phyloP scores from a whole-genome alignment of 306 rosid species.

The Luffa acutangula region DNA sequence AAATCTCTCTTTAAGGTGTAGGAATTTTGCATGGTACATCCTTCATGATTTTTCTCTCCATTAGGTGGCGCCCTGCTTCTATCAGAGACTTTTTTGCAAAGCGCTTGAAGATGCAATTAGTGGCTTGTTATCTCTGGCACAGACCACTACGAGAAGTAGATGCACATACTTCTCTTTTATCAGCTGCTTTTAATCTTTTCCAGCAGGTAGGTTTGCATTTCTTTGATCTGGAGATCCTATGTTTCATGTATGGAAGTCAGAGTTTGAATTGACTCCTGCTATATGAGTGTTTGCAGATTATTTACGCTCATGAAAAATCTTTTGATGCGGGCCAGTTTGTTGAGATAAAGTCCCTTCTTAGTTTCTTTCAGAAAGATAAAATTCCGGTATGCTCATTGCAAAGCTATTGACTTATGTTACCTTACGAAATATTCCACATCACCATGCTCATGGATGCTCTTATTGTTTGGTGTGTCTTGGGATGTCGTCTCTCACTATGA shows the following conservation, averaged over 20 bases:
- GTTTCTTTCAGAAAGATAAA: constrained; percentile 21
- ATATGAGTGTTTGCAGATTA: constrained; percentile 34
- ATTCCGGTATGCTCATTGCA: constrained; percentile 25
- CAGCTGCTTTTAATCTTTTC: constrained; percentile 57
- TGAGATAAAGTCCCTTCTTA: constrained; percentile 32
- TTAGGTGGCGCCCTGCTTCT: constrained; percentile 41
- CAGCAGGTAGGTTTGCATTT: constrained; percentile 43
- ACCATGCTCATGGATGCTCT: neutral
- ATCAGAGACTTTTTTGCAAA: constrained; percentile 41
- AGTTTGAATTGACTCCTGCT: neutral
- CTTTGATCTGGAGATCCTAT: neutral
- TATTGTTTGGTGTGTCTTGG: neutral
- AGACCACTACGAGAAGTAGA: constrained; percentile 35
- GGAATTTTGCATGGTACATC: neutral
- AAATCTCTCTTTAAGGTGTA: neutral
- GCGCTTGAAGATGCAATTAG: constrained; percentile 50
- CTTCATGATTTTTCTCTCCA: neutral
- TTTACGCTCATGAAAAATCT: constrained; percentile 60
- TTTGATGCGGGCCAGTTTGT: constrained; percentile 42
- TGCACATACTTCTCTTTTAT: constrained; percentile 40
- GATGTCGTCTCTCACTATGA: neutral
- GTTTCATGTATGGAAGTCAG: neutral
- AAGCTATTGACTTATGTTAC: neutral
- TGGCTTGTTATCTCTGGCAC: constrained; percentile 54
- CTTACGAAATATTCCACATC: neutral